Evolutionary conservation across 1,139 yeast genomes (phyloP), one percentile per base, ranked within the genome.

Genomic region (Yamadazyma songkhlaensis): DNA sequence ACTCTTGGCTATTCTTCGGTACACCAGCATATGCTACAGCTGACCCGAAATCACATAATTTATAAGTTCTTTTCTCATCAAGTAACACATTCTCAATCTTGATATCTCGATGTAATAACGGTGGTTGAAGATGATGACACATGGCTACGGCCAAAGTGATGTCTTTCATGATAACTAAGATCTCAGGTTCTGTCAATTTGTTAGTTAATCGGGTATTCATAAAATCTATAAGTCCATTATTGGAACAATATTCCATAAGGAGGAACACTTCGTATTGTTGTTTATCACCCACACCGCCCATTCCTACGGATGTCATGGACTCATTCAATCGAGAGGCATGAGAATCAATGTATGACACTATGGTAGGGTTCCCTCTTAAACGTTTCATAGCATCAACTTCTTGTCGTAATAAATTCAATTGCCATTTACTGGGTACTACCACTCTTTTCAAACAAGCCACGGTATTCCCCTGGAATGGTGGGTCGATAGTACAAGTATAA

Each of bases 201-300:
- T 88, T 81, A 34, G 85, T 79, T 42, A 92, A 71, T 41, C 97
- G 69, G n/a, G 92, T 75, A 62, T 92, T 92, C 97, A 92, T 90
- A 55, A 84, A 87, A 57, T 92, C 97, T 34, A 92, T 83, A 43
- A 92, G 69, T 0, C 97, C 96, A 50, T 89, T 85, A 42, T 86
- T 76, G 9, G 82, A 74, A 56, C 98, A 92, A 55, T 83, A 81
- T 58, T 92, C 98, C 98, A 92, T 92, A 44, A 92, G 68, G 25
- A 92, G 70, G 45, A 90, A 79, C 36, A 94, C 97, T 62, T 92
- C 98, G 57, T 87, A 92, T 35, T 79, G 83, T 34, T 66, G 73
- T 9, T 55, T 32, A n/a, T 31, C 26, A 4, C 31, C 35, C 8
- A 6, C 6, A 60, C 54, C 43, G 67, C 34, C 21, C 17, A 31